Base-by-base conservation (phyloP, 2,329 filamentous ascomycete genomes). In the Aotearoamyces nothofagi region DNA sequence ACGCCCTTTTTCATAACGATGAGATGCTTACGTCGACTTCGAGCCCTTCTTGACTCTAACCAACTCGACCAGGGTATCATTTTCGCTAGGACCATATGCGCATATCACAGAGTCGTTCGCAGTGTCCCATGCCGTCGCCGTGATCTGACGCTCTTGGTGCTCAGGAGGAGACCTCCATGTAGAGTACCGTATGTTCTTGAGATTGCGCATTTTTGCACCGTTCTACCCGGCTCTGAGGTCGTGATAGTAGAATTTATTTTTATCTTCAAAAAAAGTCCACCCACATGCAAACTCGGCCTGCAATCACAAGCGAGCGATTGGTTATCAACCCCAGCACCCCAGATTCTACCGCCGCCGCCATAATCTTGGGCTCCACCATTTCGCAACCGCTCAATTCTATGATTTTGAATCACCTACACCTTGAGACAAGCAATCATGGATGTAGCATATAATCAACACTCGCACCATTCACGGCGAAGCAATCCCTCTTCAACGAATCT, bases 81-180 rank as follows among this genome's bases (percentile, higher is more conserved):
- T 60, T 49, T 69, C 60, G 3, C 73, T 76, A 37, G 87, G 90
- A 5, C 90, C 87, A 60, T 87, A 78, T 30, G 82, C 75, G 56
- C 78, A 86, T 43, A 98, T 64, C 30, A 90, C 55, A 35, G 80
- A 71, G 52, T 90, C 78, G 39, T 69, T 73, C 35, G 73, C 66
- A 27, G 77, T 66, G 56, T 96, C 84, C 87, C 87, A 96, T 46
- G 83, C 78, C 32, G 76, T 71, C 16, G 83, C 77, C 30, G 81
- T 78, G 45, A 90, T 61, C 38, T 66, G 62, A 33, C 75, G 57
- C 22, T 36, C 42, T 11, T 40, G 30, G 24, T 46, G 43, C 35
- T 69, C 62, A 37, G 63, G 53, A 29, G 66, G 61, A 38, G 73
- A 60, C 41, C 58, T 65, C 57, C 75, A 75, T 49, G 69, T 61